Base-by-base conservation (phyloP, 345 rosid species). In the Ailanthus altissimus region DNA sequence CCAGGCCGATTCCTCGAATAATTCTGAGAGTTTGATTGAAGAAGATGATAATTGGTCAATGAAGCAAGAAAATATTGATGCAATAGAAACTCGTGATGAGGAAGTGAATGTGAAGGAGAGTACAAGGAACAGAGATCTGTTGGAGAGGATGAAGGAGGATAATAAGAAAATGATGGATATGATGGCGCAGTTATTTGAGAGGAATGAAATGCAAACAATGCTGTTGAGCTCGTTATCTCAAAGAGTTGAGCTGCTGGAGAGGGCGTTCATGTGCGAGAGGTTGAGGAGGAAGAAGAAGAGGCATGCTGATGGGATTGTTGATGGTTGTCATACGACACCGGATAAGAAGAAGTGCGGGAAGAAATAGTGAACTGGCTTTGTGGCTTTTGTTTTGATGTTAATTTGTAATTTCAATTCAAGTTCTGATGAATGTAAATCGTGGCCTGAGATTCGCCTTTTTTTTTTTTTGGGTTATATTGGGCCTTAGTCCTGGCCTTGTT, bases 171-270 rank as follows among this genome's bases (percentile, higher is more conserved):
- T 86, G 83, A 86, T 89, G 89, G 79, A 81, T 5, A 2, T 88
- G 84, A 87, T 89, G 91, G 72, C 75, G 8, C 79, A 80, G 53
- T 54, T 89, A 76, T 72, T 84, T 8, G 88, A 87, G 87, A 84
- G 75, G 85, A 89, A 89, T 77, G 82, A 79, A 51, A 72, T 50
- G 87, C 93, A 91, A 72, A 83, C 81, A 0, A 78, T 62, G 81
- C 1, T 91, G 73, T 42, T 91, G 54, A 75, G 78, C 23, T 75
- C 86, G 2, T 79, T 88, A 59, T 80, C 89, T 2, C 88, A 73
- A 8, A 85, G 92, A 75, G 92, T 91, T 51, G 90, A 80, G 84
- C 85, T 45, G 81, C 67, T 91, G 21, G 96, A 89, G 86, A 86
- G 73, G 79, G 91, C 88, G 5, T 83, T 83, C n/a, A 6, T 79